Evolutionary conservation across 176 grass and related monocot species (phyloP).

Genomic region (Raddia guianensis): DNA sequence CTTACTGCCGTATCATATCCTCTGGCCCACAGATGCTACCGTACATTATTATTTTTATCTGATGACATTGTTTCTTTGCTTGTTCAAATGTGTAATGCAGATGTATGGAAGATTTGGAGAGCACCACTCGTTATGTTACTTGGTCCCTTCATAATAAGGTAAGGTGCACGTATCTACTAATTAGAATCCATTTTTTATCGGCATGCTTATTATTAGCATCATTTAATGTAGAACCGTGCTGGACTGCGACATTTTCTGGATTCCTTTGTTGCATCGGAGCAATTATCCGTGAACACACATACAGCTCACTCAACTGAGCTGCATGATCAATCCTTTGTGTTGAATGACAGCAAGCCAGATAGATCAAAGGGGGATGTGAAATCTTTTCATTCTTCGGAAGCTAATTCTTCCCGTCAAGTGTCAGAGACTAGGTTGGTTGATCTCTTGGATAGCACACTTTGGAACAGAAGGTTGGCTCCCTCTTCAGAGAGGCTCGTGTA

Average conservation of each 20-base stretch:
- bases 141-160: constrained; percentile 99
- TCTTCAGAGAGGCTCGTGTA: constrained; percentile 92
- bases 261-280: constrained; percentile 75
- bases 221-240: constrained; percentile 62
- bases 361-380: constrained; percentile 57
- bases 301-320: constrained; percentile 33
- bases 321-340: constrained; percentile 46
- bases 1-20: not conserved
- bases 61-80: not conserved
- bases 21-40: constrained; percentile 17
- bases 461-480: constrained; percentile 81
- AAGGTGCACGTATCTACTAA: constrained; percentile 11
- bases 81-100: constrained; percentile 46
- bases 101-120: constrained; percentile 94
- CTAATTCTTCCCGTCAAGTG: constrained; percentile 44
- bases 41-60: constrained; percentile 20
- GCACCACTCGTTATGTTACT: constrained; percentile 94
- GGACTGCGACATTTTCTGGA: constrained; percentile 84
- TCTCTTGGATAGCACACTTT: constrained; percentile 82
- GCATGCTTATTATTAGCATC: constrained; percentile 26
- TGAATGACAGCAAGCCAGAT: constrained; percentile 56
- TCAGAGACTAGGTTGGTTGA: constrained; percentile 74
- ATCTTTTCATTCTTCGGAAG: constrained; percentile 51
- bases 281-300: constrained; percentile 48
- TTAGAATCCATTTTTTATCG: constrained; percentile 9